Evolutionary conservation across 2,329 filamentous ascomycete genomes (phyloP).

Genomic region (Fonsecaea pedrosoi): DNA sequence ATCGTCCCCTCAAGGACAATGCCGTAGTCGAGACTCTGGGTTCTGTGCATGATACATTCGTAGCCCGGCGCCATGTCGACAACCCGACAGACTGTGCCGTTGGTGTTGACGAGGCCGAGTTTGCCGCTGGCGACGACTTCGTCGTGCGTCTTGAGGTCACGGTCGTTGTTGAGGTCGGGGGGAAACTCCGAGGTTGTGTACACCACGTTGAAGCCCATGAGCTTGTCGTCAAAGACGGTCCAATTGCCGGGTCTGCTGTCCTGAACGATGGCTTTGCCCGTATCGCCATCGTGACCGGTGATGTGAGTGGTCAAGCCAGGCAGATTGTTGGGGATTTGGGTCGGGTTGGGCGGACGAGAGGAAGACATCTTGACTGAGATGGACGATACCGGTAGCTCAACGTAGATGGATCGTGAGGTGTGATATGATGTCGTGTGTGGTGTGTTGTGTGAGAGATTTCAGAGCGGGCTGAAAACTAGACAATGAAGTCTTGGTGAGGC

Average conservation of each 20-base stretch:
- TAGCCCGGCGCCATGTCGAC: conserved; percentile 56
- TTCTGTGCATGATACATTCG: conserved; percentile 59
- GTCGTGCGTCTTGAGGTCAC: conserved; percentile 47
- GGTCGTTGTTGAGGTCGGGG: conserved; percentile 46
- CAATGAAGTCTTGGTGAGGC: neutral
- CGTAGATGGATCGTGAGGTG: neutral
- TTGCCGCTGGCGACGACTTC: conserved; percentile 39
- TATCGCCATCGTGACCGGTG: conserved; percentile 46
- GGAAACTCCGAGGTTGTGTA: conserved; percentile 51
- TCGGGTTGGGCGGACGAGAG: conserved; percentile 30
- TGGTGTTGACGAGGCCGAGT: conserved; percentile 47
- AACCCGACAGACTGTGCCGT: conserved; percentile 36
- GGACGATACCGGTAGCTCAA: neutral
- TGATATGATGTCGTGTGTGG: neutral
- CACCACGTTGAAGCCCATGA: conserved; percentile 50
- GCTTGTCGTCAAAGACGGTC: conserved; percentile 41
- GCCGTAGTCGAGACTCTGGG: conserved; percentile 62
- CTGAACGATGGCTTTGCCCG: conserved; percentile 48
- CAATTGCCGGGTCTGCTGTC: conserved; percentile 44
- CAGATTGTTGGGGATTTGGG: conserved; percentile 29
- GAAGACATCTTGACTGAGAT: conserved; percentile 36
- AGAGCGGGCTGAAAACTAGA: neutral
- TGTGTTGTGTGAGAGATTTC: neutral
- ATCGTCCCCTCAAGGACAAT: conserved; percentile 62
- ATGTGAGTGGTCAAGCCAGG: conserved; percentile 41